A percentile compares a stretch with the other conserved stretches of the same genome.
Evolutionary conservation across 164 flowering plant genomes (phyloP).

Genomic region (Aristolochia fimbriata): DNA sequence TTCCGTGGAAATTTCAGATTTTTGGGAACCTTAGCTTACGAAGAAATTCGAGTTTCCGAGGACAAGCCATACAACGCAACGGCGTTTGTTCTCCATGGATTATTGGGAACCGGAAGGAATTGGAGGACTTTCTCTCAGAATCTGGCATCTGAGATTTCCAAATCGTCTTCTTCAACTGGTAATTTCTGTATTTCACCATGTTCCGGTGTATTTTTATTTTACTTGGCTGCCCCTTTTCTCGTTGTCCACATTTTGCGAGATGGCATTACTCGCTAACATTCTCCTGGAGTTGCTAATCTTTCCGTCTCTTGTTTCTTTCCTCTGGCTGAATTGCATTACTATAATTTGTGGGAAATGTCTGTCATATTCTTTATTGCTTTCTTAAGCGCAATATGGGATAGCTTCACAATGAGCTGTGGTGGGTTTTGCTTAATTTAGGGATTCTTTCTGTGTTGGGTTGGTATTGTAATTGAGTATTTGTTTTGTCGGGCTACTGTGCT

Average conservation of each 20-base stretch:
- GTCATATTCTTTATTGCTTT: too few species aligned
- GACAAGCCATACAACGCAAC: constrained; percentile 26
- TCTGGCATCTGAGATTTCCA: constrained; percentile 43
- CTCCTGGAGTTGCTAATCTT: too few species aligned
- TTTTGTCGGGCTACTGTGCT: too few species aligned
- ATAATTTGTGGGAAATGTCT: too few species aligned
- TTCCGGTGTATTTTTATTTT: neutral
- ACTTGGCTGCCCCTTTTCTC: neutral
- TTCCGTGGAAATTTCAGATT: constrained; percentile 11
- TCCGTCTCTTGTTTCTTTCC: too few species aligned
- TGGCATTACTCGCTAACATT: neutral
- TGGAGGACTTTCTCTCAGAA: constrained; percentile 84
- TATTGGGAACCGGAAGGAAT: constrained; percentile 76
- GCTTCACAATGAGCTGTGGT: too few species aligned
- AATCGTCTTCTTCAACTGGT: constrained; percentile 37
- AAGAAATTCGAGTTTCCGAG: constrained; percentile 44
- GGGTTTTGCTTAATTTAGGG: too few species aligned
- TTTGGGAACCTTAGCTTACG: constrained; percentile 72
- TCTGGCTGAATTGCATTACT: too few species aligned
- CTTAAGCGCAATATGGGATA: too few species aligned
- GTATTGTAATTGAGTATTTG: too few species aligned
- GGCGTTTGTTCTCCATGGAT: constrained; percentile 77
- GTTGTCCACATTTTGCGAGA: neutral
- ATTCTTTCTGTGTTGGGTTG: too few species aligned
- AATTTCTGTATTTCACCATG: neutral